Conservation (phyloP, 2,329 filamentous ascomycete genomes). For the Fusarium sp. region DNA sequence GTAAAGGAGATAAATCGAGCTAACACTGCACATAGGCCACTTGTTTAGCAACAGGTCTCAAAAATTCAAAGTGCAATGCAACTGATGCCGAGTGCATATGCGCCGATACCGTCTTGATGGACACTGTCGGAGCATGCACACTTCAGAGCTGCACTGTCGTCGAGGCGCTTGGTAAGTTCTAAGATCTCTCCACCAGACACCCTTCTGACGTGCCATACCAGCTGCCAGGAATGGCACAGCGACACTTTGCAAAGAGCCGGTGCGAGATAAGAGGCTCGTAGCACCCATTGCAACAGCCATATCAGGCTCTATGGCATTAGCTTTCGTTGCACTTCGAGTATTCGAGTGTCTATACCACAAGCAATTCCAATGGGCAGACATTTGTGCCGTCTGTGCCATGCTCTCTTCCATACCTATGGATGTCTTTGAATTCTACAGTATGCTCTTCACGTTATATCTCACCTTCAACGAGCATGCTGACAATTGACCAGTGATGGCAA, state of each 20-base stretch:
- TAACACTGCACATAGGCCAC: neutral
- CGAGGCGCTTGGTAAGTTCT: neutral
- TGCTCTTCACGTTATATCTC: neutral
- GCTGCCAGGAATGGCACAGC: neutral
- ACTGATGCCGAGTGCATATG: neutral
- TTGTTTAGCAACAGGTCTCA: neutral
- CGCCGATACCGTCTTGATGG: neutral
- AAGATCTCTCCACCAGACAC: neutral
- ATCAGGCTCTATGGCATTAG: neutral
- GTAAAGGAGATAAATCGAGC: neutral
- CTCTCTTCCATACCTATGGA: neutral
- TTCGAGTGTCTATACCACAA: neutral
- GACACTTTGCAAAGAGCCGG: neutral
- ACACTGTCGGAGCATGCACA: neutral
- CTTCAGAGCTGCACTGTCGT: neutral
- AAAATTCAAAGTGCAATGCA: neutral
- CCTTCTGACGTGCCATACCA: neutral
- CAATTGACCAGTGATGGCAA: neutral
- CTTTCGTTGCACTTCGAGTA: neutral
- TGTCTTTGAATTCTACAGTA: neutral
- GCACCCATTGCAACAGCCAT: neutral
- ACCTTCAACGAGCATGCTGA: neutral
- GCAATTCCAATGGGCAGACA: neutral
- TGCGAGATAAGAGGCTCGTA: neutral
- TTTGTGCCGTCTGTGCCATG: neutral